Evolutionary conservation across 345 rosid species (phyloP).

Genomic region (Citrus cavaleriei): DNA sequence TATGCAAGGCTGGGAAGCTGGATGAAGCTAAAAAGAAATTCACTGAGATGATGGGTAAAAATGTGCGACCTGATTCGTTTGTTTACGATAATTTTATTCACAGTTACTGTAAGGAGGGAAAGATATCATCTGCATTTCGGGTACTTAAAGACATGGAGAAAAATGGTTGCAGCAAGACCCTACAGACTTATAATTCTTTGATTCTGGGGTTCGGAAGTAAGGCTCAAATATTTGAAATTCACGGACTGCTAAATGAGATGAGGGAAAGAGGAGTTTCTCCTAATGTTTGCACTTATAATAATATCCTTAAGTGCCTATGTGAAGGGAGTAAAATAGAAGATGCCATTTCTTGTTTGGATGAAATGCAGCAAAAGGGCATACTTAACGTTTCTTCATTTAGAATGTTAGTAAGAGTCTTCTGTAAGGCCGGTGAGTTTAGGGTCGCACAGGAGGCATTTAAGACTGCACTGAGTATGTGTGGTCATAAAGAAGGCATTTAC

Average conservation of each 20-base stretch:
- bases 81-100: slow-evolving; percentile 71
- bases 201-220: slow-evolving; percentile 76
- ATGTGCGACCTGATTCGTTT: slow-evolving; percentile 71
- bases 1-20: slow-evolving; percentile 78
- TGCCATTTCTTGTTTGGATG: slow-evolving; percentile 69
- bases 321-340: slow-evolving; percentile 76
- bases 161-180: slow-evolving; percentile 70
- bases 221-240: slow-evolving; percentile 80
- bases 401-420: slow-evolving; percentile 71
- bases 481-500: slow-evolving; percentile 80
- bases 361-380: slow-evolving; percentile 78
- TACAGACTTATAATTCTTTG: slow-evolving; percentile 84
- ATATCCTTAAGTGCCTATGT: slow-evolving; percentile 70
- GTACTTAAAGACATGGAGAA: slow-evolving; percentile 98
- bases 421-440: slow-evolving; percentile 59
- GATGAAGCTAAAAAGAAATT: slow-evolving; percentile 81
- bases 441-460: slow-evolving; percentile 74
- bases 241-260: slow-evolving; percentile 96
- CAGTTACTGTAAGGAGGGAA: slow-evolving; percentile 80
- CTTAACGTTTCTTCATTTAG: slow-evolving; percentile 65
- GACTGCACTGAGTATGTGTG: slow-evolving; percentile 69
- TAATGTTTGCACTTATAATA: slow-evolving; percentile 72
- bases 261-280: slow-evolving; percentile 84
- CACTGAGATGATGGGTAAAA: slow-evolving; percentile 70
- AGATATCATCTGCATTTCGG: slow-evolving; percentile 85